Evolutionary conservation across 768 basidiomycete species (phyloP).

Genomic region (Mycena epipterygia): DNA sequence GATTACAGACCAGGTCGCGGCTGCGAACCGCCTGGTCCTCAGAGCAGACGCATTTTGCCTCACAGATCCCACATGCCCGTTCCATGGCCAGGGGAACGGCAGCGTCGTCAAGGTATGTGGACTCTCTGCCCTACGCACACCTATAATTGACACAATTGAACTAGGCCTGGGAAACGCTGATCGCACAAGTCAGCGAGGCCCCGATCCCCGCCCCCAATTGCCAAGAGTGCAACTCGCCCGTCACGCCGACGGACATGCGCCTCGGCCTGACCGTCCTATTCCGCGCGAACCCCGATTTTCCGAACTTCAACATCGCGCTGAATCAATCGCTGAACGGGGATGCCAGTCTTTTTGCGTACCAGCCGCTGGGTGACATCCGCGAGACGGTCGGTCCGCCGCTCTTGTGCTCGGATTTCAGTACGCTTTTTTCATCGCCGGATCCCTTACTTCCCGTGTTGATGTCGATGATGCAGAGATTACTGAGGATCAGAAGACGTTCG

Average conservation of each 20-base stretch:
- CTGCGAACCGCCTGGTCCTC: slow-evolving; percentile 31
- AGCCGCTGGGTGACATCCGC: slow-evolving; percentile 2
- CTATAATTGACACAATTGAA: background rate
- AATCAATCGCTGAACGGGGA: slow-evolving; percentile 14
- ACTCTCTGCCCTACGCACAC: background rate
- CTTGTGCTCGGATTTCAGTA: slow-evolving; percentile 26
- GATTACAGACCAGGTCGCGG: slow-evolving; percentile 28
- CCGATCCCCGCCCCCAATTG: slow-evolving; percentile 26
- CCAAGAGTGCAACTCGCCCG: slow-evolving; percentile 17
- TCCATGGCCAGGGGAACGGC: slow-evolving; percentile 37
- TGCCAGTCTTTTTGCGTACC: slow-evolving; percentile 13
- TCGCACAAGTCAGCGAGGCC: background rate
- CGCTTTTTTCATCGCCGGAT: background rate
- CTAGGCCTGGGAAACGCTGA: slow-evolving; percentile 29
- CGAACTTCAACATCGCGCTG: slow-evolving; percentile 13
- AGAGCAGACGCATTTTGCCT: slow-evolving; percentile 38
- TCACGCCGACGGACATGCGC: slow-evolving; percentile 25
- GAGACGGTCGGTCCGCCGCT: slow-evolving; percentile 14
- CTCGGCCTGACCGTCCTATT: background rate
- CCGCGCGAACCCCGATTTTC: slow-evolving; percentile 10
- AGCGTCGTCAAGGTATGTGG: slow-evolving; percentile 52
- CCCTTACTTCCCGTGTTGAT: background rate
- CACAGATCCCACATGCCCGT: slow-evolving; percentile 34
- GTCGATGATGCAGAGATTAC: background rate
- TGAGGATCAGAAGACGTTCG: background rate